Percentiles rank a stretch among this genome's conserved stretches.
Conservation (phyloP, 2,329 filamentous ascomycete genomes). For the Pseudocercospora crystallina region DNA sequence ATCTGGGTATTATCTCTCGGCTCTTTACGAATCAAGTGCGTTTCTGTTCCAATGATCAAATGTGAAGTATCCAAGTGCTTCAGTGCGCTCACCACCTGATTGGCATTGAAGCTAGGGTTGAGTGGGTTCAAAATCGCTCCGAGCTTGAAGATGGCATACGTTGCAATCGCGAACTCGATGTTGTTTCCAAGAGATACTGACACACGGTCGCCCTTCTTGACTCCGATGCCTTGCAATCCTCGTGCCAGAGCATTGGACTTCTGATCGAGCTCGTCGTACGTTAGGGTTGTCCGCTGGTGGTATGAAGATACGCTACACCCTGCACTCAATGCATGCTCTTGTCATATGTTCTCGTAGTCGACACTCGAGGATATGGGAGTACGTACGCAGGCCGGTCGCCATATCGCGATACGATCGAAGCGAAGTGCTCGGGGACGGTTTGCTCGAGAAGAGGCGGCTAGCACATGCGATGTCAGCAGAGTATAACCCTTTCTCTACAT, state of each 20-base stretch:
- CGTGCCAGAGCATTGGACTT: slow-evolving; percentile 74
- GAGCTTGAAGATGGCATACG: slow-evolving; percentile 89
- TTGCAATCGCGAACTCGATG: slow-evolving; percentile 77
- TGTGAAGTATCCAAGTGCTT: slow-evolving; percentile 71
- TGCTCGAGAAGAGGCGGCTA: slow-evolving; percentile 66
- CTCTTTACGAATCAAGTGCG: slow-evolving; percentile 69
- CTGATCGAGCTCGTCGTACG: slow-evolving; percentile 72
- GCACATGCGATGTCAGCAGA: background rate
- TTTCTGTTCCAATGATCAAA: slow-evolving; percentile 82
- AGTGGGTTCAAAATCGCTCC: slow-evolving; percentile 90
- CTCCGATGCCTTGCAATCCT: slow-evolving; percentile 67
- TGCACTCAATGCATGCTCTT: slow-evolving; percentile 7
- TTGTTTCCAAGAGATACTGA: slow-evolving; percentile 85
- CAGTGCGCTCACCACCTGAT: slow-evolving; percentile 76
- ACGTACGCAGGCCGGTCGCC: slow-evolving; percentile 64
- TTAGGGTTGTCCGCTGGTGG: slow-evolving; percentile 65
- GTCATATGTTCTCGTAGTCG: background rate
- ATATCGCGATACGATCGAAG: slow-evolving; percentile 60
- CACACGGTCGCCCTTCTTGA: slow-evolving; percentile 79
- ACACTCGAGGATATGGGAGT: background rate
- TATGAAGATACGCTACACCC: slow-evolving; percentile 55
- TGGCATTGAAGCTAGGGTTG: slow-evolving; percentile 82
- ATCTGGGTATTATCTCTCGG: slow-evolving; percentile 61
- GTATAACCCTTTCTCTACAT: background rate
- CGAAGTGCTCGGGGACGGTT: slow-evolving; percentile 73